Conservation (phyloP, 2,329 filamentous ascomycete species). For the Monosporascus sp. region DNA sequence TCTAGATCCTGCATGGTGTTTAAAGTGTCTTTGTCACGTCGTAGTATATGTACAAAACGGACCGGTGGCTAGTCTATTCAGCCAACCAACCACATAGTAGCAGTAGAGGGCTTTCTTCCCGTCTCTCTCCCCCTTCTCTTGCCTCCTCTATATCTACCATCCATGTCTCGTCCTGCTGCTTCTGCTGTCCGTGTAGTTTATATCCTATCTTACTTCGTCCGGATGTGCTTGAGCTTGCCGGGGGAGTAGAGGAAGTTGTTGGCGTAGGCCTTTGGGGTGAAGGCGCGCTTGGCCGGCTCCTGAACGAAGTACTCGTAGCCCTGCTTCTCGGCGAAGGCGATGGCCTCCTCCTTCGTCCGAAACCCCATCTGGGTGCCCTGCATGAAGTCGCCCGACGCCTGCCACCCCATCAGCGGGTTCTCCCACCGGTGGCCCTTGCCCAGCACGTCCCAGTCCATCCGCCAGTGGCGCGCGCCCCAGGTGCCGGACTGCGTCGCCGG, state of each 20-base stretch:
- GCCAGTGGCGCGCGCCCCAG: conserved; percentile 81
- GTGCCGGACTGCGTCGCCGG: conserved; percentile 93
- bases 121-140: not conserved
- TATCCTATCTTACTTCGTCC: conserved; percentile 60
- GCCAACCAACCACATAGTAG: not conserved
- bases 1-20: too few species aligned
- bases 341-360: conserved; percentile 89
- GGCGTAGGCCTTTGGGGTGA: conserved; percentile 89
- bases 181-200: conserved; percentile 19
- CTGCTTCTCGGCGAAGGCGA: conserved; percentile 94
- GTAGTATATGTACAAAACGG: not conserved
- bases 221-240: conserved; percentile 81
- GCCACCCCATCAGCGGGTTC: conserved; percentile 98
- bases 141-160: not conserved
- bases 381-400: conserved; percentile 91
- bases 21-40: not conserved
- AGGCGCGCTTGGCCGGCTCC: conserved; percentile 84
- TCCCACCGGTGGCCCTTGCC: conserved; percentile 95
- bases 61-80: not conserved
- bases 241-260: conserved; percentile 89
- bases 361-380: conserved; percentile 90
- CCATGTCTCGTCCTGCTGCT: not conserved
- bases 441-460: conserved; percentile 97
- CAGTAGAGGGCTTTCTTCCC: not conserved
- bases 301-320: conserved; percentile 99